Conservation (phyloP, 306 rosid species). For the Psophocarpus tetragonolobus region DNA sequence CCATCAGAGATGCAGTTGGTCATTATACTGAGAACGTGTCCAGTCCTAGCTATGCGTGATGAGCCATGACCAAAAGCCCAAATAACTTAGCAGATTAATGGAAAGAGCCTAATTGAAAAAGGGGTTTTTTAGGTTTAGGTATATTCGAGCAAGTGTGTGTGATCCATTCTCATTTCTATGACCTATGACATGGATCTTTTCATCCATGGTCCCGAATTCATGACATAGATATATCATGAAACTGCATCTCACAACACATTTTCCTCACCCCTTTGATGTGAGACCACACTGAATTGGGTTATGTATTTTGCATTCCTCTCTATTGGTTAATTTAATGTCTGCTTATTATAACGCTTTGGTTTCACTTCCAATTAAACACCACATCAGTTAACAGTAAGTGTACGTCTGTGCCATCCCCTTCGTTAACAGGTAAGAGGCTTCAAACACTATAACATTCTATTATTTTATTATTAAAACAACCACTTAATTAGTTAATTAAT, state of each 20-base stretch:
- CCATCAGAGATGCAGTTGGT: slow-evolving; percentile 23
- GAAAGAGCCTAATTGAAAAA: slow-evolving; percentile 29
- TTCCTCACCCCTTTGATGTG: slow-evolving; percentile 32
- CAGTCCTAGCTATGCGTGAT: slow-evolving; percentile 19
- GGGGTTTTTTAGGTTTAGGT: slow-evolving; percentile 31
- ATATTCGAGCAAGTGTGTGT: slow-evolving; percentile 35
- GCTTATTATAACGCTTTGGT: too few species aligned
- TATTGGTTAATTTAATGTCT: too few species aligned
- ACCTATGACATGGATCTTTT: slow-evolving; percentile 2
- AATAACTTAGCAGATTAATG: slow-evolving; percentile 30
- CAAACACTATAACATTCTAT: neutral
- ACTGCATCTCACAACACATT: slow-evolving; percentile 1
- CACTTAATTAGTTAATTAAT: too few species aligned
- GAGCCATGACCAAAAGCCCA: neutral
- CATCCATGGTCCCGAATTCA: slow-evolving; percentile 17
- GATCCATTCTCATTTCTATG: neutral
- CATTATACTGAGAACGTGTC: neutral
- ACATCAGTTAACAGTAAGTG: neutral
- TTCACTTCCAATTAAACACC: neutral
- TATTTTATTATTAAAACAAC: too few species aligned
- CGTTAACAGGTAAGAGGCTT: neutral
- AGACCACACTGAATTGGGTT: slow-evolving; percentile 28
- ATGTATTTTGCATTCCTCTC: too few species aligned
- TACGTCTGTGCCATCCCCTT: neutral
- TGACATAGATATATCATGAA: slow-evolving; percentile 13